Base-by-base conservation (phyloP, 805 yeast species). In the Monosporozyma aerobia region DNA sequence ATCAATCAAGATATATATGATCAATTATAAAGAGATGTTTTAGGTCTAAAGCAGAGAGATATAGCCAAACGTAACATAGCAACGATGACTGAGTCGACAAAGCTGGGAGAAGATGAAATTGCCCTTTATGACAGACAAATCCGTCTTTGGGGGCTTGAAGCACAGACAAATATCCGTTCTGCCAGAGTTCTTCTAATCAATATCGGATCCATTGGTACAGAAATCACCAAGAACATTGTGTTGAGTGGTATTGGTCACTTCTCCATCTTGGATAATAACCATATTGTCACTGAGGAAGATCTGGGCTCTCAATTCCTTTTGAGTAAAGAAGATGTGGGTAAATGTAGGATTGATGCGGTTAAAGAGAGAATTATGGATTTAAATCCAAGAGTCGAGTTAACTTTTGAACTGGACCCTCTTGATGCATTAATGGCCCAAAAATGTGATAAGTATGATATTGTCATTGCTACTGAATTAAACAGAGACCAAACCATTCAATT, bases 111-210 rank as follows among this genome's bases (percentile, higher is more conserved):
- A 69, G 97, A 90, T 61, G 97, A 90, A 64, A 81, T 90, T 53
- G 96, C 95, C 1, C 76, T 92, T 23, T 92, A 92, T 64, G 99
- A 92, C 69, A 79, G 99, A 54, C 99, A 92, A 69, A 90, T 92
- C 57, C 73, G 99, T 56, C 75, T 92, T 22, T 92, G 99, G 99
- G 99, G 99, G 2, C 74, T 94, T 64, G 95, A 87, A 33, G 95
- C 97, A 3, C 99, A 92, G 67, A 76, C 80, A 43, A 66, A 79
- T 45, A 79, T 92, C 73, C 77, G 94, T 39, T 78, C 82, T 19
- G 83, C 97, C 7, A 78, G 77, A 46, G 75, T 92, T 4, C 70
- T 90, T 46, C 61, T 94, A 44, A 74, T 92, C 47, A 85, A 86
- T 56, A 60, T 89, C 14, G 85, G 90, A 10, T 87, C 88, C 1